Percentiles rank a stretch among this genome's conserved stretches.
phyloP scores from a whole-genome alignment of 306 rosid species.

The Cucurbita ficifolia region DNA sequence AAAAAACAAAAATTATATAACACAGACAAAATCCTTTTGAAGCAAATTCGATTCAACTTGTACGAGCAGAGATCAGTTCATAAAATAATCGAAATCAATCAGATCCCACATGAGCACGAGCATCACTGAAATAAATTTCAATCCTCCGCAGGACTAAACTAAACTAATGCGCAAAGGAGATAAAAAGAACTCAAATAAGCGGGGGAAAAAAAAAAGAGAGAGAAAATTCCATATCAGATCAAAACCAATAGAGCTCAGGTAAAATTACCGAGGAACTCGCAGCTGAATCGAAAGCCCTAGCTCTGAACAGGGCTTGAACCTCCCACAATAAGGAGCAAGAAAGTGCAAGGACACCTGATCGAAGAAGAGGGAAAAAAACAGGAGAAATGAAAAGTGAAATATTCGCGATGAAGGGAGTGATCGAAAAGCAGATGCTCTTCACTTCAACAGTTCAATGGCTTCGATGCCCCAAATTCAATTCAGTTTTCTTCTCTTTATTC shows the following conservation, averaged over 20 bases:
- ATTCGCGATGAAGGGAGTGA: constrained; percentile 10
- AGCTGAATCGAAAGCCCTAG: constrained; percentile 4
- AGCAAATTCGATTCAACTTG: background rate
- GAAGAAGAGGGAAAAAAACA: background rate
- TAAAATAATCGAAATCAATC: background rate
- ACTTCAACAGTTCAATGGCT: background rate
- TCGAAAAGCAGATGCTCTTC: constrained; percentile 13
- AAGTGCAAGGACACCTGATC: background rate
- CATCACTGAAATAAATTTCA: background rate
- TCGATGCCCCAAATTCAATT: background rate
- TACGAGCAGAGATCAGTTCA: background rate
- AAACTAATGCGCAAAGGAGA: background rate
- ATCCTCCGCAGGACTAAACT: background rate
- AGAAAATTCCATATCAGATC: background rate
- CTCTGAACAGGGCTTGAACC: background rate
- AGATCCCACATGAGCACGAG: background rate
- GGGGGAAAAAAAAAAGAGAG: background rate
- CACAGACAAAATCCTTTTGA: background rate
- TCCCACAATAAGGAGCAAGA: background rate
- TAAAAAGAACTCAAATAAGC: background rate
- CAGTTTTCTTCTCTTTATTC: background rate
- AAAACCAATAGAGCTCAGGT: background rate
- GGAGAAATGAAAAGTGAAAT: constrained; percentile 6
- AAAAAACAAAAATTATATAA: background rate
- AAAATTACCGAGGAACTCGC: constrained; percentile 3